These are phyloP conservation scores for Coemansia sp. DNA, from an alignment of 192 early-diverging fungal genomes.

Conservation along the genomic window DNA sequence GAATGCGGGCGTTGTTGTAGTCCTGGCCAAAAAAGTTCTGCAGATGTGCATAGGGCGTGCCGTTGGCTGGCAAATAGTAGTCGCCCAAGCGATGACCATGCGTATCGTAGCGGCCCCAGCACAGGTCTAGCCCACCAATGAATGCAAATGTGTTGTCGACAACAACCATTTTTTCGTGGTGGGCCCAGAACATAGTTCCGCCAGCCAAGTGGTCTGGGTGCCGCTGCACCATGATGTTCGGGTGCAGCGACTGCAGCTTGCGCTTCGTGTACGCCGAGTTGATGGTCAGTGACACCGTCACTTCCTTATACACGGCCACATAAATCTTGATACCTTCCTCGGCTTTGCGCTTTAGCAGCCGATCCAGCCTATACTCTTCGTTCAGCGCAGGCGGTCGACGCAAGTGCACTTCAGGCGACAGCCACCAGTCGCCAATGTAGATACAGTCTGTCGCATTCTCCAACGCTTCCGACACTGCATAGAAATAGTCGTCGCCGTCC, in stretches of 20 bases:
- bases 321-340: conserved; percentile 82
- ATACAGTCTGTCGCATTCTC: conserved; percentile 66
- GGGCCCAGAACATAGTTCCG: conserved; percentile 81
- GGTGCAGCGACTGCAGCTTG: conserved; percentile 66
- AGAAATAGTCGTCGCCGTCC: conserved; percentile 76
- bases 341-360: conserved; percentile 76
- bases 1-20: conserved; percentile 82
- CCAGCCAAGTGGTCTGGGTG: conserved; percentile 78
- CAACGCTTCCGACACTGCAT: conserved; percentile 72
- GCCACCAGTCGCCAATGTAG: conserved; percentile 85
- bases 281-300: conserved; percentile 68
- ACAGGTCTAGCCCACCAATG: conserved; percentile 83
- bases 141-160: conserved; percentile 80
- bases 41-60: conserved; percentile 43
- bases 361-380: conserved; percentile 76
- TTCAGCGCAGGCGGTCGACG: conserved; percentile 72
- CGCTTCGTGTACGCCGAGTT: conserved; percentile 73
- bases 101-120: conserved; percentile 85
- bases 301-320: conserved; percentile 82
- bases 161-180: conserved; percentile 80
- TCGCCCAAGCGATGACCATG: conserved; percentile 75
- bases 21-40: conserved; percentile 72
- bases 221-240: conserved; percentile 80
- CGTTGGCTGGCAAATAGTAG: conserved; percentile 56
- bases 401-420: conserved; percentile 85